Percentiles rank a stretch among this genome's conserved stretches.
phyloP scores from a whole-genome alignment of 1,139 yeast genomes.

The Suhomyces kunorum region DNA sequence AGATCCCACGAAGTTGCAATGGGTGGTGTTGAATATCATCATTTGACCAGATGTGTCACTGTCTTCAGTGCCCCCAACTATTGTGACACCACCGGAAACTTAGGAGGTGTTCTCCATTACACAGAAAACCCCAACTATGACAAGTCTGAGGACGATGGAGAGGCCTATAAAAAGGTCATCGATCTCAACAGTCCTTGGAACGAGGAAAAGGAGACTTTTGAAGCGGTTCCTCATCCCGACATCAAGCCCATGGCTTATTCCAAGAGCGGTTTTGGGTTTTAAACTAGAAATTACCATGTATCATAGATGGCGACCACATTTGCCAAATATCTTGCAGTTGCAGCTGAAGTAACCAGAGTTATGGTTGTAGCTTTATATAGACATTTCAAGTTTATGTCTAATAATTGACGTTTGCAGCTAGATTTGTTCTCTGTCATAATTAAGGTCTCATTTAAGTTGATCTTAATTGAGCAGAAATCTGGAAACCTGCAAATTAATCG shows the following conservation, averaged over 20 bases:
- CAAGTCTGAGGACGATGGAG: slow-evolving; percentile 39
- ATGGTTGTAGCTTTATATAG: not conserved
- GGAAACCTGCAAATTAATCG: no score
- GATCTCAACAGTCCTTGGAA: slow-evolving; percentile 49
- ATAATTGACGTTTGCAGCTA: no score
- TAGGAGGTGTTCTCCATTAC: slow-evolving; percentile 83
- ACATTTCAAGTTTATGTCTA: not conserved
- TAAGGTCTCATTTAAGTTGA: no score
- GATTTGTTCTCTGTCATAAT: no score
- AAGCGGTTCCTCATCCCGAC: slow-evolving; percentile 88
- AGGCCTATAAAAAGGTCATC: slow-evolving; percentile 53
- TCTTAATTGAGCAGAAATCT: no score
- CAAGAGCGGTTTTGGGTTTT: slow-evolving; percentile 56
- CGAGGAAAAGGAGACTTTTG: slow-evolving; percentile 59
- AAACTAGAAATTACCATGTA: slow-evolving; percentile 9
- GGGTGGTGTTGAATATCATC: slow-evolving; percentile 88
- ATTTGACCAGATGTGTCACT: slow-evolving; percentile 80
- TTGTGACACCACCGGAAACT: slow-evolving; percentile 88
- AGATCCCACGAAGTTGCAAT: slow-evolving; percentile 95
- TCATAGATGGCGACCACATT: not conserved
- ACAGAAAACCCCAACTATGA: slow-evolving; percentile 39
- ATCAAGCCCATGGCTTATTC: slow-evolving; percentile 96
- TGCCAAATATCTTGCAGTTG: slow-evolving; percentile 1
- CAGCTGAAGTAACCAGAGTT: not conserved
- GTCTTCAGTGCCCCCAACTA: slow-evolving; percentile 98